Evolutionary conservation across 805 yeast species (phyloP).

Genomic region (Saccharomycopsis olivae): DNA sequence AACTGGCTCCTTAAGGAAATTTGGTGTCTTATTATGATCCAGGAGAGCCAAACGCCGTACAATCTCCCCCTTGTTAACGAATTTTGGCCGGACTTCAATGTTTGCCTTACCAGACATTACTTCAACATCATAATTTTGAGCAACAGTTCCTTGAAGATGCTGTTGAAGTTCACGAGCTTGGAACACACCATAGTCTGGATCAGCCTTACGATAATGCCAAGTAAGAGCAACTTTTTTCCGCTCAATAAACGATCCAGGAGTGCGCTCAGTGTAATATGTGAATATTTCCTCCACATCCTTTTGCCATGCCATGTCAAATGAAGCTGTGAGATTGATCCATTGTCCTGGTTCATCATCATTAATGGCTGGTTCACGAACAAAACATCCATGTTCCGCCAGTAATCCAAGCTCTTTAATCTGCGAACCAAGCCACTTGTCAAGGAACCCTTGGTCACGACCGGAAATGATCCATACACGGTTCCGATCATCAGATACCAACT

Average conservation of each 20-base stretch:
- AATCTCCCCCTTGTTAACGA: conserved; percentile 94
- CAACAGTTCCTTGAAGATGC: conserved; percentile 51
- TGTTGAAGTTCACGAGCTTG: conserved; percentile 69
- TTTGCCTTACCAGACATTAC: conserved; percentile 97
- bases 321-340: conserved; percentile 81
- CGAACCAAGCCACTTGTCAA: conserved; percentile 80
- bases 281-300: conserved; percentile 65
- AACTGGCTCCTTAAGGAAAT: not conserved
- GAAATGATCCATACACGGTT: conserved; percentile 92
- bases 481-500: conserved; percentile 59
- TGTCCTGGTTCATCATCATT: conserved; percentile 33
- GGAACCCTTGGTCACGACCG: conserved; percentile 87
- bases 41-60: conserved; percentile 57
- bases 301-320: conserved; percentile 93
- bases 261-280: conserved; percentile 66
- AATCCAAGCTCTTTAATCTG: conserved; percentile 57
- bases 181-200: conserved; percentile 84
- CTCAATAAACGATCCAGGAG: conserved; percentile 86
- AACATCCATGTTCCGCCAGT: conserved; percentile 97
- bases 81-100: conserved; percentile 91
- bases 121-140: conserved; percentile 66
- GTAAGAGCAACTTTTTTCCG: conserved; percentile 87
- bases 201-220: conserved; percentile 95
- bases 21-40: not conserved
- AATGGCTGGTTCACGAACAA: conserved; percentile 72